These are phyloP conservation scores for Suillus alpinus DNA, from an alignment of 768 basidiomycete species.

Conservation along the genomic window DNA sequence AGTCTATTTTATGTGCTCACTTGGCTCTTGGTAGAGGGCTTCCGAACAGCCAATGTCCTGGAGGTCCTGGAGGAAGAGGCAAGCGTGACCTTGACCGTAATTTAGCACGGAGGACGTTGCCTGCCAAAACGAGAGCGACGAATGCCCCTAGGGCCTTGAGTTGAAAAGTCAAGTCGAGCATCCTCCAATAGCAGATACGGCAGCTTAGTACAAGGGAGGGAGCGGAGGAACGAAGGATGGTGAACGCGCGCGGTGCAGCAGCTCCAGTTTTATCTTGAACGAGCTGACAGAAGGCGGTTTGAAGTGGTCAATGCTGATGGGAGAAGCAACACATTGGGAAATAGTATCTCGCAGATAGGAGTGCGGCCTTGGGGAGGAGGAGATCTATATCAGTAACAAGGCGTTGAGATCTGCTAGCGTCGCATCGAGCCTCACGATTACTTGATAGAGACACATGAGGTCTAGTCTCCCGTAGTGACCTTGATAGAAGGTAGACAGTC, in stretches of 20 bases:
- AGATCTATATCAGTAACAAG: neutral
- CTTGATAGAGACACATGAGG: too few species aligned
- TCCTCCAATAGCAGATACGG: conserved; percentile 10
- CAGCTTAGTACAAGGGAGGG: neutral
- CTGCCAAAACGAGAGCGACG: conserved; percentile 14
- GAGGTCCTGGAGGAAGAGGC: conserved; percentile 28
- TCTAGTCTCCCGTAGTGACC: too few species aligned
- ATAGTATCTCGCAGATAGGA: neutral
- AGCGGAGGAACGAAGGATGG: neutral
- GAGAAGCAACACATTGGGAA: neutral
- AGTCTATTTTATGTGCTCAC: conserved; percentile 12
- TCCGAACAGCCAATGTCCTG: conserved; percentile 32
- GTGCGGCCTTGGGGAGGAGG: neutral
- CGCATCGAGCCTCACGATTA: too few species aligned
- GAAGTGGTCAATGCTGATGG: neutral
- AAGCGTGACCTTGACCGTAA: conserved; percentile 12
- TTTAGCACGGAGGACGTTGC: conserved; percentile 10
- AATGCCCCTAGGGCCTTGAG: conserved; percentile 17
- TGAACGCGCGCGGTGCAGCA: neutral
- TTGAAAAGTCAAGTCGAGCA: conserved; percentile 6
- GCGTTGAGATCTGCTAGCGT: too few species aligned
- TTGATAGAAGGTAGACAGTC: too few species aligned
- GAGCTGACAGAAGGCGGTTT: neutral
- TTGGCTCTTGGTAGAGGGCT: conserved; percentile 24
- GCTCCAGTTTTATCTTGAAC: neutral